Base-by-base conservation (phyloP, 768 basidiomycete genomes). In the Lenzites betulinus region DNA sequence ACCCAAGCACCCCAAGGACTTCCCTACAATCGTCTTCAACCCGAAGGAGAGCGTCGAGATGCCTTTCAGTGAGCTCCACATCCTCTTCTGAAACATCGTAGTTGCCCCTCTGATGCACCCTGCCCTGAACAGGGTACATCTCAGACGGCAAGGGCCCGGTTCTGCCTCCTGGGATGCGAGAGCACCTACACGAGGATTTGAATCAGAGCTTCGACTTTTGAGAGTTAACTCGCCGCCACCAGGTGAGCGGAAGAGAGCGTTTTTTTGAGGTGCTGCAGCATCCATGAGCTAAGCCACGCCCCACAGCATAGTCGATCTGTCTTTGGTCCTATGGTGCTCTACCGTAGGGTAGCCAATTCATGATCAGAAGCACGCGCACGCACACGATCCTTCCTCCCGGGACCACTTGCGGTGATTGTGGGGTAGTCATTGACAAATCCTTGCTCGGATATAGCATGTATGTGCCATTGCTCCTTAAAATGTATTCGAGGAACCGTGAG, bases 1-100 rank as follows among this genome's bases (percentile, higher is more conserved):
- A 49, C 28, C 4, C 16, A 7, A 25, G 7, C n/a, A 2, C 26
- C 7, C 47, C 6, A 58, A 96, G 92, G 90, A 94, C 67, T 85
- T 85, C 73, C 97, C 97, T 0, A 96, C 94, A 0, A 96, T 99
- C 69, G 76, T 66, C 18, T 98, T 98, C 79, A 91, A 90, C 67
- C 71, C 83, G 4, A 87, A 85, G 66, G 97, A 99, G 73, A 90
- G 90, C 44, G 93, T 98, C 6, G 94, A 98, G 76, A 99, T 99
- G 97, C 97, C 97, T 0, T 99, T 99, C 79, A 78, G 93, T 92
- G 66, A 70, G 90, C 83, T 22, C n/a, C 22, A 35, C 25, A 53
- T 39, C 36, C 23, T 12, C 38, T 56, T 25, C 1, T 9, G 23
- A 3, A 16, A 9, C 16, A 39, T n/a, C n/a, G 18, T 3, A 20